These are phyloP conservation scores for Candida loeiensis DNA, from an alignment of 805 yeast genomes.

Conservation along the genomic window DNA sequence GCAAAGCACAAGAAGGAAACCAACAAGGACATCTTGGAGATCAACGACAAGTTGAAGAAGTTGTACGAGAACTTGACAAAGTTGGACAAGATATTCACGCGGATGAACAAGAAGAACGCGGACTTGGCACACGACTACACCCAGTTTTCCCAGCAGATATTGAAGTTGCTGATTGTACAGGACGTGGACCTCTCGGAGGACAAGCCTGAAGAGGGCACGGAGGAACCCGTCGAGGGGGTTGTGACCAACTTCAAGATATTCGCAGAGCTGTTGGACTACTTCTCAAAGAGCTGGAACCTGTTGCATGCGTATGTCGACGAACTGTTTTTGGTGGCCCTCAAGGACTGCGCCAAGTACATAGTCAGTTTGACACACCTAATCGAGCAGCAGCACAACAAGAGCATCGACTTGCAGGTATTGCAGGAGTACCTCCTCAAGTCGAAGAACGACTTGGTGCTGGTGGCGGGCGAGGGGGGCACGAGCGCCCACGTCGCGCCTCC, in stretches of 20 bases:
- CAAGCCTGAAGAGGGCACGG: slow-evolving; percentile 10
- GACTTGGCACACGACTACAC: slow-evolving; percentile 72
- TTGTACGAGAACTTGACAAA: slow-evolving; percentile 77
- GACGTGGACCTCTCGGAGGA: slow-evolving; percentile 25
- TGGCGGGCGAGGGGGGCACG: slow-evolving; percentile 12
- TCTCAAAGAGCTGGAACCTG: slow-evolving; percentile 39
- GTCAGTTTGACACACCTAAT: slow-evolving; percentile 51
- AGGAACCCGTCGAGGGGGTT: slow-evolving; percentile 14
- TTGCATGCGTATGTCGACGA: slow-evolving; percentile 59
- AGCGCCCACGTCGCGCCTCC: slow-evolving; percentile 23
- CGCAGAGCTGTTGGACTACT: slow-evolving; percentile 34
- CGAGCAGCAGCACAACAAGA: slow-evolving; percentile 85
- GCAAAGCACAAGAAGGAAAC: slow-evolving; percentile 66
- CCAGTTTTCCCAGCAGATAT: slow-evolving; percentile 66
- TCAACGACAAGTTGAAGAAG: slow-evolving; percentile 77
- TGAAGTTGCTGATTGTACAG: slow-evolving; percentile 60
- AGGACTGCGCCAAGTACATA: slow-evolving; percentile 78
- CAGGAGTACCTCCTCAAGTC: slow-evolving; percentile 75
- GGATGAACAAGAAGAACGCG: slow-evolving; percentile 67
- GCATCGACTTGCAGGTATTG: slow-evolving; percentile 83
- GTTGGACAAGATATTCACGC: slow-evolving; percentile 73
- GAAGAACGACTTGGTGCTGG: slow-evolving; percentile 52
- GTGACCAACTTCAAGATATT: slow-evolving; percentile 33
- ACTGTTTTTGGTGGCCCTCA: slow-evolving; percentile 74
- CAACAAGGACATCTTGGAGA: slow-evolving; percentile 55